Evolutionary conservation across 257 asterid genomes (phyloP), one percentile per base, ranked within the genome.

Genomic region (Capsicum baccatum): DNA sequence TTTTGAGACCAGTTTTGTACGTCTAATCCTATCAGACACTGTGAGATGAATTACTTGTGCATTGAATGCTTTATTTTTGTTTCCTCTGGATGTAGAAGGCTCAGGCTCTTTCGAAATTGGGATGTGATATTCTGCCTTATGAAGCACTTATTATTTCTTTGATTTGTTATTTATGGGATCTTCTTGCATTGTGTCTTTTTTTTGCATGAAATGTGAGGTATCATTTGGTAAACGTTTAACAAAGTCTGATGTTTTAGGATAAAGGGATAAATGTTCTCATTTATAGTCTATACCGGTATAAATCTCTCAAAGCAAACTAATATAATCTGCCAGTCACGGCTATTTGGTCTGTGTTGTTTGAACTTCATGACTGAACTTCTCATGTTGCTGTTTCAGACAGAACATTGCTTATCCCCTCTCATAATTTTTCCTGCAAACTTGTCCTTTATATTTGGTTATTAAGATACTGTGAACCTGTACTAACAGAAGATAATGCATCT

Each of bases 111-210:
- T 74, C 19, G 3, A 44, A 48, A 48, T 74, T 12, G n/a, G 19
- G 59, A 52, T 19, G 44, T 21, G 21, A 19, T 73, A 42, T 48
- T 73, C 44, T 48, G 11, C 60, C 17, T 74, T 48, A 12, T 74
- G 60, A 74, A 74, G 57, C 60, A 19, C 80, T 74, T 74, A 48
- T 74, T 74, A 21, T 21, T 74, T 74, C 44, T 50, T 11, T 50
- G 60, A 48, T 74, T 48, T 74, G 80, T 74, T 74, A 6, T 74
- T 19, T 19, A 6, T 19, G 44, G 19, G 19, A 74, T 74, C 19
- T 74, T 74, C 14, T 21, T 74, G 80, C 33, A 19, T 19, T 48
- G 59, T 73, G n/a, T 73, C 17, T 73, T 47, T 73, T 4, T 47
- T 73, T 3, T 1, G 42, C n/a, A 5, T 47, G 39, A 19, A 62